Conservation (phyloP, 306 rosid genomes). For the Vigna nakashimae region DNA sequence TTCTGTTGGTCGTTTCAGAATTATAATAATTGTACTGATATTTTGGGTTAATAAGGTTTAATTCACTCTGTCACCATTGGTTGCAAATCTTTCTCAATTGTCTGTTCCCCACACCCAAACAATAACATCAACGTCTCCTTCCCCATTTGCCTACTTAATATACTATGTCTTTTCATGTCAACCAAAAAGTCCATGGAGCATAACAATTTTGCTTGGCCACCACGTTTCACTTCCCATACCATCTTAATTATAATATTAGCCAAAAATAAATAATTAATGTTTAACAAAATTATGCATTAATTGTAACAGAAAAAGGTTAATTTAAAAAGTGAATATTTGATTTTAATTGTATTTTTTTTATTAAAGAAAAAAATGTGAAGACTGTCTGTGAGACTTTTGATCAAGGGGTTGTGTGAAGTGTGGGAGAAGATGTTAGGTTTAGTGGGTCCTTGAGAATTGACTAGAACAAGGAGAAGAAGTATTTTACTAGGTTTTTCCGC, state of each 20-base stretch:
- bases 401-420: not conserved
- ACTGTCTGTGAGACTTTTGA: too few species aligned
- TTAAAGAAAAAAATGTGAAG: too few species aligned
- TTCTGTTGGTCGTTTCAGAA: not conserved
- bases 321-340: too few species aligned
- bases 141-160: not conserved
- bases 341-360: too few species aligned
- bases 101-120: conserved; percentile 38
- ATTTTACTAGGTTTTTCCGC: not conserved
- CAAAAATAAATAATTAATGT: too few species aligned
- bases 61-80: conserved; percentile 49
- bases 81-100: conserved; percentile 47
- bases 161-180: conserved; percentile 17
- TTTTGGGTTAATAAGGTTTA: not conserved
- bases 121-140: conserved; percentile 26
- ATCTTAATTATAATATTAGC: too few species aligned
- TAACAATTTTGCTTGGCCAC: conserved; percentile 40
- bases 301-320: too few species aligned
- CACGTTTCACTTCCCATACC: conserved; percentile 7
- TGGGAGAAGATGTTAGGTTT: conserved; percentile 13
- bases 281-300: too few species aligned
- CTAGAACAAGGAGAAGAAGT: not conserved
- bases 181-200: conserved; percentile 32
- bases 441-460: conserved; percentile 39
- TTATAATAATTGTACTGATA: not conserved